Conservation (phyloP, 2,329 filamentous ascomycete genomes). For the Macrophomina tecta region DNA sequence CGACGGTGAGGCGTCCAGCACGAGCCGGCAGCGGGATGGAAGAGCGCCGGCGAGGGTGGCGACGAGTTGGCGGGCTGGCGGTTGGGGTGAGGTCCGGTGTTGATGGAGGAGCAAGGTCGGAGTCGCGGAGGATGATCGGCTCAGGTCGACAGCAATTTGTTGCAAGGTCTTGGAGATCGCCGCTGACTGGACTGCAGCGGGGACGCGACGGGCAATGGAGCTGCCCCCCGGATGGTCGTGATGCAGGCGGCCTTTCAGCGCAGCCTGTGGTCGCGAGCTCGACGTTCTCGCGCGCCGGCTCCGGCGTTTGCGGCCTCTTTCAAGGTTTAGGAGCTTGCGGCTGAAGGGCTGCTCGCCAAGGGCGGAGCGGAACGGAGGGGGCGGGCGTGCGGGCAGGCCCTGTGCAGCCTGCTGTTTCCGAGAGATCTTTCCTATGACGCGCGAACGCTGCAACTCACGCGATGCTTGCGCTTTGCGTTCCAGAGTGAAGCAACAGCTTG, state of each 20-base stretch:
- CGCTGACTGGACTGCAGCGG: conserved; percentile 16
- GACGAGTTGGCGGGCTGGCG: conserved; percentile 3
- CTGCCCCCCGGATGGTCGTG: conserved; percentile 15
- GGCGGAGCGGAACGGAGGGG: conserved; percentile 20
- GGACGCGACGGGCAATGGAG: conserved; percentile 21
- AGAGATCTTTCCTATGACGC: neutral
- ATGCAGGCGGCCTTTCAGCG: conserved; percentile 24
- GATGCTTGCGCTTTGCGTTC: neutral
- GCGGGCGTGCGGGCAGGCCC: conserved; percentile 10
- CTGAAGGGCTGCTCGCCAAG: conserved; percentile 24
- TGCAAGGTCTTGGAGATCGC: conserved; percentile 19
- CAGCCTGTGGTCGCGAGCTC: conserved; percentile 20
- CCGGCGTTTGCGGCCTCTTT: conserved; percentile 26
- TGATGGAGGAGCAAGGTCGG: conserved; percentile 21
- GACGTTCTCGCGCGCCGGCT: conserved; percentile 22
- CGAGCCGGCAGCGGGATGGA: conserved; percentile 14
- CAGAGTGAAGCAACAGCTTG: neutral
- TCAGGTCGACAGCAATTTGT: conserved; percentile 26
- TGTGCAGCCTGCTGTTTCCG: neutral
- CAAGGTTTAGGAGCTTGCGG: conserved; percentile 26
- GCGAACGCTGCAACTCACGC: neutral
- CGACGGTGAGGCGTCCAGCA: conserved; percentile 19
- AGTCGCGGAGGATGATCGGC: conserved; percentile 24
- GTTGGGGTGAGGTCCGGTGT: conserved; percentile 8
- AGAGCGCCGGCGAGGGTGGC: conserved; percentile 13